Base-by-base conservation (phyloP, 1,284 basidiomycete species). In the Dichomitus squalens region DNA sequence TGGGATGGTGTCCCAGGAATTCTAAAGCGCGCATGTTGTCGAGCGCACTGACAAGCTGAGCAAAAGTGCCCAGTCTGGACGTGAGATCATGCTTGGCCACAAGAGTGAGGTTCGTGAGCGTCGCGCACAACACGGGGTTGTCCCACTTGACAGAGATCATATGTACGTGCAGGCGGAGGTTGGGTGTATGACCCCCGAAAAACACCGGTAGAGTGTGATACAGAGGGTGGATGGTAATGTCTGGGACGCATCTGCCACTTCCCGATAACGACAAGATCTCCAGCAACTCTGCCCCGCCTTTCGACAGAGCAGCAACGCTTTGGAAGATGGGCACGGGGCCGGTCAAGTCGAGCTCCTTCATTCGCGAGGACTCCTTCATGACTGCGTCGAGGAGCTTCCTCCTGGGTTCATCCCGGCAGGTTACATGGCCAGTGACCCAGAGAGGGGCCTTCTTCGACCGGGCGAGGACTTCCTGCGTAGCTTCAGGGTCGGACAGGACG, bases 391-490 rank as follows among this genome's bases (percentile, higher is more conserved):
- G 34, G 3, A 49, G 16, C 12, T 7, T 14, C 4, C 20, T 11
- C 4, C 49, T 53, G 1, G 40, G n/a, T 20, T 52, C 56, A 14
- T 34, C 29, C 5, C 36, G 7, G 33, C 39, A 14, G n/a, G 21
- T 2, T 5, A 60, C 20, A 3, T 20, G n/a, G 1, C 44, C 55
- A 4, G 44, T 31, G 23, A 64, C 9, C 46, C 41, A 51, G 0
- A 62, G 52, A 14, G 60, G 55, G 2, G 59, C 57, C 16, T 59
- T 55, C 54, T 57, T 60, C 14, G 62, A 60, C 4, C 62, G 59
- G 5, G 50, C 29, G 7, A 62, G 33, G 31, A 57, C 23, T 20
- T 52, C 49, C 16, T 21, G 25, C 6, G 34, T 43, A 4, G 47
- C 35, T 7, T 55, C 47, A 11, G 8, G 49, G 35, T 4, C 33